Percentiles rank a stretch among this genome's conserved stretches.
Evolutionary conservation across 257 asterid genomes (phyloP).

Genomic region (Solanum appendiculatum): DNA sequence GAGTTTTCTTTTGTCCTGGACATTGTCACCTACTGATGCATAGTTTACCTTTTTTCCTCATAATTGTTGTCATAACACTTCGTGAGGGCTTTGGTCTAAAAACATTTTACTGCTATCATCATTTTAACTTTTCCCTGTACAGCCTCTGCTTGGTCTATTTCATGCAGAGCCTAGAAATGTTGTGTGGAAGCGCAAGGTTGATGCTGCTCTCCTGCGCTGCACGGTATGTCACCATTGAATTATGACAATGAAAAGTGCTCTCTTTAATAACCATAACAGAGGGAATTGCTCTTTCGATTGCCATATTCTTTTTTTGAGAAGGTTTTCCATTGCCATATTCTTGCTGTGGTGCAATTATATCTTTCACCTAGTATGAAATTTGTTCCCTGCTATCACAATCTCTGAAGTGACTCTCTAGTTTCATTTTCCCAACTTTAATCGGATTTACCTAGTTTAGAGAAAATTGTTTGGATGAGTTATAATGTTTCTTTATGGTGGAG

Average conservation of each 20-base stretch:
- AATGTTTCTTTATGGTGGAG: neutral
- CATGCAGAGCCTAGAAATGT: constrained; percentile 69
- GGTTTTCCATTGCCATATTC: neutral
- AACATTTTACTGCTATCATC: neutral
- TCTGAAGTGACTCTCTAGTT: neutral
- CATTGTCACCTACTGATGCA: neutral
- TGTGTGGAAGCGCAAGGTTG: constrained; percentile 84
- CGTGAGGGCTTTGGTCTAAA: neutral
- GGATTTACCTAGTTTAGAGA: neutral
- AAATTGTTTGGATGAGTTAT: neutral
- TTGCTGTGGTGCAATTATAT: neutral
- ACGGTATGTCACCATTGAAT: constrained; percentile 29
- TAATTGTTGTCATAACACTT: neutral
- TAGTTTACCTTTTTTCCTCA: neutral
- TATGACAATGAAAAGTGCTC: neutral
- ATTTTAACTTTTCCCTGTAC: constrained; percentile 9
- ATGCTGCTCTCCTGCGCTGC: constrained; percentile 58
- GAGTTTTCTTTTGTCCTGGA: neutral
- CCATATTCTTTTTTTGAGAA: neutral
- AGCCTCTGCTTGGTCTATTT: constrained; percentile 85
- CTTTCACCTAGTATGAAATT: neutral
- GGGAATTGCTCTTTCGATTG: neutral
- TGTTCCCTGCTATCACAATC: neutral
- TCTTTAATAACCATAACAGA: neutral
- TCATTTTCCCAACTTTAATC: neutral